Conservation (phyloP, 2,329 filamentous ascomycete species). For the Fusarium proliferatum region DNA sequence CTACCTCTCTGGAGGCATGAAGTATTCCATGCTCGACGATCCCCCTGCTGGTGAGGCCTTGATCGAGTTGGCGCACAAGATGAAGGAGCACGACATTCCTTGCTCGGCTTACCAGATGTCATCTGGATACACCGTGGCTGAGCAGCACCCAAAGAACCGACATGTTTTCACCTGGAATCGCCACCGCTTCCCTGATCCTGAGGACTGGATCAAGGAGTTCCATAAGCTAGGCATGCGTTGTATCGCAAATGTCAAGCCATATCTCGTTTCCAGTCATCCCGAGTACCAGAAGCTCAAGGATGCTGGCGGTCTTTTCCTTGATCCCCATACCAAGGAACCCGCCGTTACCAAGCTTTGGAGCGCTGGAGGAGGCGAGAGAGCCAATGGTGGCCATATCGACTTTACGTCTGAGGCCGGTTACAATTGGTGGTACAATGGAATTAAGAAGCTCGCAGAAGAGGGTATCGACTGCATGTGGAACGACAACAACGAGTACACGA, state of each 20-base stretch:
- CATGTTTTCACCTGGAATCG: conserved; percentile 77
- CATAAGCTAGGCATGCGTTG: conserved; percentile 73
- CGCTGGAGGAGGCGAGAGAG: conserved; percentile 76
- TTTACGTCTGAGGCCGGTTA: conserved; percentile 76
- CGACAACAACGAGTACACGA: conserved; percentile 81
- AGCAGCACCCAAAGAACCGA: conserved; percentile 73
- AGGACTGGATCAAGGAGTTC: conserved; percentile 70
- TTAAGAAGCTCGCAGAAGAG: conserved; percentile 68
- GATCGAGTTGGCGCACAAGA: conserved; percentile 69
- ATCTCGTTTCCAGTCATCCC: conserved; percentile 74
- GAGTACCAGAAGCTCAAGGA: conserved; percentile 71
- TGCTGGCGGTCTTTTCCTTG: conserved; percentile 71
- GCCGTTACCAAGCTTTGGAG: conserved; percentile 76
- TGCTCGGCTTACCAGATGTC: conserved; percentile 79
- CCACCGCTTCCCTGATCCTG: conserved; percentile 75
- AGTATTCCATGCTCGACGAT: conserved; percentile 62
- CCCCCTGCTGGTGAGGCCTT: conserved; percentile 68
- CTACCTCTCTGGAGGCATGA: conserved; percentile 74
- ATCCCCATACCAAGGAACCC: conserved; percentile 62
- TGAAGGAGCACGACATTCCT: conserved; percentile 73
- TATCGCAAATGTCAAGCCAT: conserved; percentile 79
- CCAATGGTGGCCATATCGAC: conserved; percentile 77
- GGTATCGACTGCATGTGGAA: conserved; percentile 84
- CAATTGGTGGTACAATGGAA: conserved; percentile 78
- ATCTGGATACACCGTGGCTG: conserved; percentile 76